Evolutionary conservation across 257 asterid genomes (phyloP).

Genomic region (Lithospermum erythrorhizon): DNA sequence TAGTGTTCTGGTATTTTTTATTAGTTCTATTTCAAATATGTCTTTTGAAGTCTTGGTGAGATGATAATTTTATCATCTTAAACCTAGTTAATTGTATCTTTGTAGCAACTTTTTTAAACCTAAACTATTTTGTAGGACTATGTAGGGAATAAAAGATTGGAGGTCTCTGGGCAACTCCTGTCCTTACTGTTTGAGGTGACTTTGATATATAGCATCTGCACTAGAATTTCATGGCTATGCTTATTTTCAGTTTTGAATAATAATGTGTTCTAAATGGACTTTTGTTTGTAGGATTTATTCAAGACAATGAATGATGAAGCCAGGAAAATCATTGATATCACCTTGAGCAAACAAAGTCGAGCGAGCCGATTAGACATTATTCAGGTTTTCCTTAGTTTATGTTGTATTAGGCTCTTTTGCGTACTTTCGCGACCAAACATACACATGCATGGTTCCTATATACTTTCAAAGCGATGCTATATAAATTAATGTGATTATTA

Average conservation of each 20-base stretch:
- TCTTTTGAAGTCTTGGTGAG: background rate
- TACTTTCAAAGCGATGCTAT: background rate
- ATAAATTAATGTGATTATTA: background rate
- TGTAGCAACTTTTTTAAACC: conserved; percentile 1
- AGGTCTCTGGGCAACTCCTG: conserved; percentile 81
- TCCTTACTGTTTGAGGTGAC: conserved; percentile 88
- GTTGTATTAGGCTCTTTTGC: background rate
- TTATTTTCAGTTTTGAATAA: conserved; percentile 2
- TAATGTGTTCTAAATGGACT: conserved; percentile 8
- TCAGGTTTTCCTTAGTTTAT: conserved; percentile 33
- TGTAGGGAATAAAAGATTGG: conserved; percentile 92
- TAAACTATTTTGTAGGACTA: conserved; percentile 44
- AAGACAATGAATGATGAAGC: conserved; percentile 75
- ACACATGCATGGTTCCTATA: background rate
- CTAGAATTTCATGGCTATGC: background rate
- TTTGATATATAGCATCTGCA: background rate
- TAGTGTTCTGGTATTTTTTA: no score
- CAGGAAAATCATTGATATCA: conserved; percentile 25
- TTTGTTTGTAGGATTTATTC: conserved; percentile 63
- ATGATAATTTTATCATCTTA: background rate
- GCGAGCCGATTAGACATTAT: conserved; percentile 50
- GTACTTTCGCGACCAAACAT: background rate
- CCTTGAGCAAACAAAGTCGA: conserved; percentile 32
- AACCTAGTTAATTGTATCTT: conserved; percentile 6
- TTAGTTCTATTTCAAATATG: no score